A percentile compares a stretch with the other conserved stretches of the same genome.
Evolutionary conservation across 148 eudicot species (phyloP).

Genomic region (Vaccinium darrowii): DNA sequence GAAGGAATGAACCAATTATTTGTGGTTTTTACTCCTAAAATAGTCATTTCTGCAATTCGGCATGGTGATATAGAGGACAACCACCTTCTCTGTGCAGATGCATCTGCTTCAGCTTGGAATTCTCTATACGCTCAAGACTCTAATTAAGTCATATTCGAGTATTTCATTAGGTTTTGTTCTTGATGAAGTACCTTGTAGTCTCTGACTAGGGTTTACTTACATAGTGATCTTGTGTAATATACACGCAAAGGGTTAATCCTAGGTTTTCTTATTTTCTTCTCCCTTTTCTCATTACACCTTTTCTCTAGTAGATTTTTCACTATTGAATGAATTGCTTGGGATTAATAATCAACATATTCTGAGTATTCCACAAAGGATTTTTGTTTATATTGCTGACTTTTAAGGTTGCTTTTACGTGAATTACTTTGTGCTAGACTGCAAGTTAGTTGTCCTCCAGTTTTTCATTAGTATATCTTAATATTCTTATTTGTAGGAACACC

Average conservation of each 20-base stretch:
- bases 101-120: not conserved
- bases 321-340: conserved; percentile 4
- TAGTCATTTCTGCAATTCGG: not conserved
- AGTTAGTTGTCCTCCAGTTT: not conserved
- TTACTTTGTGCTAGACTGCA: not conserved
- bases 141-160: not conserved
- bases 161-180: not conserved
- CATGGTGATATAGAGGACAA: not conserved
- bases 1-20: not conserved
- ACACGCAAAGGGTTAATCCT: not conserved
- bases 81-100: not conserved
- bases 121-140: not conserved
- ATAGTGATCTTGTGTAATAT: not conserved
- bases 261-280: not conserved
- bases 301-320: not conserved
- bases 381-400: not conserved
- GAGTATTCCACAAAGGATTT: not conserved
- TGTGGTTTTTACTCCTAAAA: not conserved
- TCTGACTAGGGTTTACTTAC: not conserved
- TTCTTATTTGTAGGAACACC: conserved; percentile 68
- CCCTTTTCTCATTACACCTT: not conserved
- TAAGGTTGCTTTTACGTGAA: not conserved
- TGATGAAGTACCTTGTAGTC: not conserved
- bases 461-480: not conserved
- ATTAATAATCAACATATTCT: not conserved